Evolutionary conservation across 495 filamentous ascomycete species (phyloP).

Genomic region (Tuber brumale): DNA sequence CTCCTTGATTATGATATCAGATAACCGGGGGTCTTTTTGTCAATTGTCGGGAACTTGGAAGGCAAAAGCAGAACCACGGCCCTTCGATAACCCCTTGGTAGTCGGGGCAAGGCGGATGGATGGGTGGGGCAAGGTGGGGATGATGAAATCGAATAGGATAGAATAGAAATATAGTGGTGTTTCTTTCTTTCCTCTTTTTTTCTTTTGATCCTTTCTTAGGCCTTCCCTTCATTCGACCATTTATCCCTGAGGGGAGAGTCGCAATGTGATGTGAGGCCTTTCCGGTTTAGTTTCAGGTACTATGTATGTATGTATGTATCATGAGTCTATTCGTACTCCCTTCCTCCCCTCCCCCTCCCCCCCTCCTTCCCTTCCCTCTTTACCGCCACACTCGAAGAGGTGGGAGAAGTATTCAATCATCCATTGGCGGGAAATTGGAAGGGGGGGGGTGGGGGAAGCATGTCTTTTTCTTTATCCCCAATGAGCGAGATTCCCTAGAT

Average conservation of each 20-base stretch:
- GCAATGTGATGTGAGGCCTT: not conserved
- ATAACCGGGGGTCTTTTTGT: not conserved
- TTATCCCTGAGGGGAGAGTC: not conserved
- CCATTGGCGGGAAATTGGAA: not conserved
- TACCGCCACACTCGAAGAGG: not conserved
- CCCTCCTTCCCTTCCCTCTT: not conserved
- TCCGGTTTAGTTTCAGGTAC: not conserved
- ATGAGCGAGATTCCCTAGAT: not conserved
- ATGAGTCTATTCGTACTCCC: not conserved
- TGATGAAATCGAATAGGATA: not conserved
- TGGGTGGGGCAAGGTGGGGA: not conserved
- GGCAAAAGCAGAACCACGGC: not conserved
- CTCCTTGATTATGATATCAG: not conserved
- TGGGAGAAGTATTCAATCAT: not conserved
- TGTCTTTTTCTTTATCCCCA: not conserved
- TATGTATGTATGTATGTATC: not conserved
- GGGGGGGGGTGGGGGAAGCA: not conserved
- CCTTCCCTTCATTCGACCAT: constrained; percentile 1
- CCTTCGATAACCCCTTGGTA: not conserved
- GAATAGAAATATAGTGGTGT: not conserved
- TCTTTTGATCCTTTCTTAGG: not conserved
- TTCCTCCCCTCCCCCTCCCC: not conserved
- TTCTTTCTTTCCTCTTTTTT: not conserved
- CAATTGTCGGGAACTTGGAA: not conserved
- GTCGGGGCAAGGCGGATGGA: not conserved